phyloP scores from a whole-genome alignment of 106 monocot genomes.

The Iris macrosiphon region DNA sequence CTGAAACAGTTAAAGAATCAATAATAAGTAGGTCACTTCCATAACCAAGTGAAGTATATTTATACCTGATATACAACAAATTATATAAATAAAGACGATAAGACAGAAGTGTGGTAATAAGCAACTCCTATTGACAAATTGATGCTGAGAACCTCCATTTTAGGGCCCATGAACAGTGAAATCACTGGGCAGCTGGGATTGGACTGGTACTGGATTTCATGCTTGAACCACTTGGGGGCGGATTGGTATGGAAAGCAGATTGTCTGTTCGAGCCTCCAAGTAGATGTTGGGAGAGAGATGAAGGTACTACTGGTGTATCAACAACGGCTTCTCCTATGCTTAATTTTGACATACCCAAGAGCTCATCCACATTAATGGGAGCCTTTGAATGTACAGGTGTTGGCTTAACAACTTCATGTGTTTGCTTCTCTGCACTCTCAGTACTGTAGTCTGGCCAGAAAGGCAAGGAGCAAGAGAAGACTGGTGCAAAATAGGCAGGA shows the following conservation, averaged over 20 bases:
- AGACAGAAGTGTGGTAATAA: neutral
- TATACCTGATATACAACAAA: neutral
- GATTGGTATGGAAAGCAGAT: slow-evolving; percentile 84
- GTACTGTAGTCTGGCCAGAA: slow-evolving; percentile 31
- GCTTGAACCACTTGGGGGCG: slow-evolving; percentile 27
- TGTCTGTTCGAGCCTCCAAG: slow-evolving; percentile 43
- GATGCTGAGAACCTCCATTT: neutral
- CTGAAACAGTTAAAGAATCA: too few species aligned
- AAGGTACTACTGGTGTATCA: slow-evolving; percentile 12
- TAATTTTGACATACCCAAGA: slow-evolving; percentile 67
- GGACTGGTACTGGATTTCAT: slow-evolving; percentile 30
- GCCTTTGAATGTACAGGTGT: slow-evolving; percentile 60
- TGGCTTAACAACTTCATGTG: slow-evolving; percentile 73
- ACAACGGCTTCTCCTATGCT: slow-evolving; percentile 42
- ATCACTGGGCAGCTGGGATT: slow-evolving; percentile 25
- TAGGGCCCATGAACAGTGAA: neutral
- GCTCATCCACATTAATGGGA: slow-evolving; percentile 62
- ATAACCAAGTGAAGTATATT: neutral
- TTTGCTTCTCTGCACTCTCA: slow-evolving; percentile 10
- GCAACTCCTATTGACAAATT: neutral
- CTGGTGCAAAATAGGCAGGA: slow-evolving; percentile 56
- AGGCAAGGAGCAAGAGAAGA: slow-evolving; percentile 41
- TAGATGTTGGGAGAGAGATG: slow-evolving; percentile 32
- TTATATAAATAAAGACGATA: neutral
- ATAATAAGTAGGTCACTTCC: slow-evolving; percentile 8